Percentiles rank a stretch among this genome's conserved stretches.
phyloP scores from a whole-genome alignment of 1,284 basidiomycete genomes.

The Puccinia horiana region DNA sequence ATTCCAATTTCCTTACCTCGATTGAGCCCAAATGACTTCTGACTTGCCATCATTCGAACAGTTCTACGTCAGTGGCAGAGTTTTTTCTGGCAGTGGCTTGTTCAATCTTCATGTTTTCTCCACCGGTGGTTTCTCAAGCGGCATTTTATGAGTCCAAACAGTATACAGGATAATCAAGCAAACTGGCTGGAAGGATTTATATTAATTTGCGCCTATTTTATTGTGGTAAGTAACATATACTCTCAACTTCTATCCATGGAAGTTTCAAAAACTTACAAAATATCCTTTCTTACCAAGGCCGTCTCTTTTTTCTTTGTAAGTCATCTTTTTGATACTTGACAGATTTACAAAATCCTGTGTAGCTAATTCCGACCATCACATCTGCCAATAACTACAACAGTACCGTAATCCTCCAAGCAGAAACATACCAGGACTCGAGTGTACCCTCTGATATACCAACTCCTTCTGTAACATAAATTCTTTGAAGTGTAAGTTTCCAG shows the following conservation, averaged over 20 bases:
- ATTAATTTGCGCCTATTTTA: conserved; percentile 40
- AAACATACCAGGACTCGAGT: neutral
- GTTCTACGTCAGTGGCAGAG: conserved; percentile 20
- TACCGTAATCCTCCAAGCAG: neutral
- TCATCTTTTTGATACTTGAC: neutral
- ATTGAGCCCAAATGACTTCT: neutral
- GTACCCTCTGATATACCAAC: neutral
- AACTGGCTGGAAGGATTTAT: conserved; percentile 49
- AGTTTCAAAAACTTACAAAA: neutral
- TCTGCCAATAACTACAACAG: neutral
- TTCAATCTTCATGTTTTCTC: neutral
- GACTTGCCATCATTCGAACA: neutral
- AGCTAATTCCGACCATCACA: neutral
- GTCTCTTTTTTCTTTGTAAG: conserved; percentile 49
- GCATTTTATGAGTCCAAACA: neutral
- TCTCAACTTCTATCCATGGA: neutral
- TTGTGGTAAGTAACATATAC: conserved; percentile 21
- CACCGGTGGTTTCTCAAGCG: neutral
- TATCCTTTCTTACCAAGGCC: conserved; percentile 3
- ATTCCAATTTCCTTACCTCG: neutral
- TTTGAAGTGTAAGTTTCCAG: neutral
- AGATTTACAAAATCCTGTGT: neutral
- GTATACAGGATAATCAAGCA: conserved; percentile 42
- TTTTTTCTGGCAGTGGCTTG: neutral
- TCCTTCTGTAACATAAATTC: neutral